Percentiles rank a stretch among this genome's conserved stretches.
phyloP scores from a whole-genome alignment of 495 filamentous ascomycete genomes.

The Staphylotrichum longicolle region DNA sequence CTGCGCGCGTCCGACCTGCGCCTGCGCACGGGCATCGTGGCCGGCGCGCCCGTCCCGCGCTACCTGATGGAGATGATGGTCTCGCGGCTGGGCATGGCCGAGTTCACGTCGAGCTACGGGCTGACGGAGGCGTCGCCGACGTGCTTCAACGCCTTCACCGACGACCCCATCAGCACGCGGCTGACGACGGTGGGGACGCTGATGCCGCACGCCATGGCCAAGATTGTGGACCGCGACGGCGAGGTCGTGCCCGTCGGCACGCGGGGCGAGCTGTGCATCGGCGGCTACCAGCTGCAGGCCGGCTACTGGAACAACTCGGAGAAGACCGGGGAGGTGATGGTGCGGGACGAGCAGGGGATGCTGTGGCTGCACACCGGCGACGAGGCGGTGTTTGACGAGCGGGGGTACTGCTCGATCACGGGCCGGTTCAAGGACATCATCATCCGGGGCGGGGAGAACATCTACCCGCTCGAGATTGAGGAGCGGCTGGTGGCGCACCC shows the following conservation, averaged over 20 bases:
- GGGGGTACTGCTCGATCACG: conserved; percentile 63
- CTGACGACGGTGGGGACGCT: conserved; percentile 64
- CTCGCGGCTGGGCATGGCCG: conserved; percentile 59
- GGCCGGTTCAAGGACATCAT: conserved; percentile 66
- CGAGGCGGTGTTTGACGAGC: conserved; percentile 63
- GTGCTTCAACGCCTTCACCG: conserved; percentile 67
- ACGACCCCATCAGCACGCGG: conserved; percentile 57
- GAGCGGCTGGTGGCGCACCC: conserved; percentile 60
- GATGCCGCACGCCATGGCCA: conserved; percentile 65
- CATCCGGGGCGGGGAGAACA: conserved; percentile 61
- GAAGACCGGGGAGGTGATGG: conserved; percentile 63
- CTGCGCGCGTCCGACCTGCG: conserved; percentile 45
- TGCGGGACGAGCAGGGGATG: conserved; percentile 56
- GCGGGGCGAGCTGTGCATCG: conserved; percentile 64
- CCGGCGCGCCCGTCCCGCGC: conserved; percentile 63
- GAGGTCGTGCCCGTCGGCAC: conserved; percentile 57
- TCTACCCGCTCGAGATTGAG: conserved; percentile 72
- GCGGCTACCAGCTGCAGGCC: conserved; percentile 64
- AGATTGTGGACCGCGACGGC: conserved; percentile 63
- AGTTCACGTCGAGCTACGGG: conserved; percentile 68
- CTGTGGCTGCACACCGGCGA: conserved; percentile 69
- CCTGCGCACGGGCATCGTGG: conserved; percentile 68
- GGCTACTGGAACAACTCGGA: conserved; percentile 71
- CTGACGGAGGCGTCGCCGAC: conserved; percentile 71
- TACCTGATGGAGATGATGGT: conserved; percentile 63